Evolutionary conservation across 208 protist genomes (phyloP), one percentile per base, ranked within the genome.

Genomic region (Crithidia expoeki): DNA sequence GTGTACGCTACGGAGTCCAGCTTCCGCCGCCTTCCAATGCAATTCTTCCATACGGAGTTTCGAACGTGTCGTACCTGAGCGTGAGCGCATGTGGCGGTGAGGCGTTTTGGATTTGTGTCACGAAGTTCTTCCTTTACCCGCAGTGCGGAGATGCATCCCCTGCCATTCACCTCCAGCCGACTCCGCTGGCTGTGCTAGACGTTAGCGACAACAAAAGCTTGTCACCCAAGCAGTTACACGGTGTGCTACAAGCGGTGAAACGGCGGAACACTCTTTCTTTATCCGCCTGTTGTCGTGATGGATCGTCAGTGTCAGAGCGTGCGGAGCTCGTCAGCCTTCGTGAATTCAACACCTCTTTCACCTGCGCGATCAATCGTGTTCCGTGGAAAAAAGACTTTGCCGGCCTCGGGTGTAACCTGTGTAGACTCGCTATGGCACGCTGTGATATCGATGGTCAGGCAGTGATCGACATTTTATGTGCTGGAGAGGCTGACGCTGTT

Each of bases 81-180:
- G 30, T 58, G 30, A 40, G 30, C 12, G 52, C 23, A 30, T 58
- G 52, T 30, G 52, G 52, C 30, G 16, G 52, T 4, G 52, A 58
- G 52, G 52, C 52, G 16, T 58, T 58, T 58, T 58, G 52, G 52
- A 38, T 33, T 4, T 58, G 52, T 30, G 27, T 58, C 25, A 17
- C 5, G 28, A 58, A 38, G 52, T 58, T 58, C 30, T 40, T 58
- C 2, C 25, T 58, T 5, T 58, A 9, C n/a, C 52, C 52, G 6
- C 52, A 58, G 52, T 58, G 25, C 11, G 28, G 23, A 10, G 28
- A 58, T 21, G 23, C 27, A 30, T 38, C 27, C 4, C 52, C 52
- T 2, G 0, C 46, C 11, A 25, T 16, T 0, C 49, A 30, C 4
- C 23, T 58, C 12, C 9, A 17, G 52, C 52, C 38, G 52, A 58